A percentile compares a stretch with the other conserved stretches of the same genome.
These are phyloP conservation scores for Hordeum pubiflorum DNA, from an alignment of 202 grass and related monocot genomes.

Conservation along the genomic window DNA sequence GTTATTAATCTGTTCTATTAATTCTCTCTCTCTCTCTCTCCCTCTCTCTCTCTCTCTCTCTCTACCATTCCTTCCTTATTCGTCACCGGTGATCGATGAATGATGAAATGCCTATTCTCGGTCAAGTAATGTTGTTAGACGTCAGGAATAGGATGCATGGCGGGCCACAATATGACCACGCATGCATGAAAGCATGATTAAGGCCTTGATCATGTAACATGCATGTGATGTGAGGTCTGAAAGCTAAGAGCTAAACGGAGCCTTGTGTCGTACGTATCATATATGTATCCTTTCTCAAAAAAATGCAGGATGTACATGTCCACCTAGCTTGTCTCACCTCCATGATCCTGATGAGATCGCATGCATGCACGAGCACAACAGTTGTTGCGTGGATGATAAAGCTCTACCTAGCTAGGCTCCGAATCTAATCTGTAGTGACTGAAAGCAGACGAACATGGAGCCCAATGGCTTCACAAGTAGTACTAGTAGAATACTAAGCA, in stretches of 20 bases:
- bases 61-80: not conserved
- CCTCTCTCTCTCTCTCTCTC: too few relatives aligned
- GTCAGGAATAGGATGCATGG: not conserved
- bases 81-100: not conserved
- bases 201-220: conserved; percentile 5
- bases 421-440: not conserved
- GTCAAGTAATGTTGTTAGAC: conserved; percentile 9
- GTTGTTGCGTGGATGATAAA: not conserved
- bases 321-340: not conserved
- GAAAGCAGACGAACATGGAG: not conserved
- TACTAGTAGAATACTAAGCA: too few relatives aligned
- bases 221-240: not conserved
- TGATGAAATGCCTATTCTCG: not conserved
- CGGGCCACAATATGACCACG: not conserved
- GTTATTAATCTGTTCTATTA: not conserved
- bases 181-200: conserved; percentile 6
- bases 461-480: not conserved
- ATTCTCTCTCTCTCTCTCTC: too few relatives aligned
- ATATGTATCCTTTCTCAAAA: not conserved
- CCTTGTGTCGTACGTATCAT: not conserved
- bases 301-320: not conserved
- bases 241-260: conserved; percentile 13
- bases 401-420: not conserved
- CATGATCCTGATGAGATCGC: not conserved
- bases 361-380: conserved; percentile 13